phyloP scores from a whole-genome alignment of 345 rosid genomes.

The Heritiera fomes region DNA sequence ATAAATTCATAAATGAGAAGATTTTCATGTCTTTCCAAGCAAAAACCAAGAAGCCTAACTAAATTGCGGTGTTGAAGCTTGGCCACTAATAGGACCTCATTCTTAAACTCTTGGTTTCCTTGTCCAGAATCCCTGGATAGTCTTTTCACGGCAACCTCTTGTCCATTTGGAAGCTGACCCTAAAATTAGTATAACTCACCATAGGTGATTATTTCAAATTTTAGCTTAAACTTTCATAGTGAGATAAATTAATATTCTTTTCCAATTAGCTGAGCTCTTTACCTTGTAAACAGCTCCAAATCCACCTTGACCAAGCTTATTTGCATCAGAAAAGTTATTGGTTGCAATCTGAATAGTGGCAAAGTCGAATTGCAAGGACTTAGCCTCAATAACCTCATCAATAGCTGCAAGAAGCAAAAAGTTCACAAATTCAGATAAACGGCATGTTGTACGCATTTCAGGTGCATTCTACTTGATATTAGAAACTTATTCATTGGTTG shows the following conservation, averaged over 20 bases:
- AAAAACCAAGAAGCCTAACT: constrained; percentile 47
- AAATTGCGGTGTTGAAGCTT: constrained; percentile 42
- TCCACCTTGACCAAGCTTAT: constrained; percentile 35
- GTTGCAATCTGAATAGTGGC: constrained; percentile 22
- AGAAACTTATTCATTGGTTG: background rate
- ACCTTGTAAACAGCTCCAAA: constrained; percentile 39
- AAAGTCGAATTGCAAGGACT: constrained; percentile 28
- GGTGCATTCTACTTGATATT: background rate
- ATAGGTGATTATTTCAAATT: background rate
- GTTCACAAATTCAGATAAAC: background rate
- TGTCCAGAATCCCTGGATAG: constrained; percentile 20
- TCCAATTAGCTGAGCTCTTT: background rate
- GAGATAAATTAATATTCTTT: background rate
- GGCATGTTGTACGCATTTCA: background rate
- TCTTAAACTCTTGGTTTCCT: constrained; percentile 29
- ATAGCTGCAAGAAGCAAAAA: background rate
- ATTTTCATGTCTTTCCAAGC: constrained; percentile 44
- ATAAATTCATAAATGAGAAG: constrained; percentile 49
- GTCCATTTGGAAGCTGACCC: constrained; percentile 21
- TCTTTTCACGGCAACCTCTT: constrained; percentile 28
- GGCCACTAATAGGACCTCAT: constrained; percentile 28
- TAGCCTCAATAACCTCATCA: constrained; percentile 11
- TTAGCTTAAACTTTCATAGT: background rate
- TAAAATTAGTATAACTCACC: background rate
- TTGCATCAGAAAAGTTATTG: constrained; percentile 26